Conservation (phyloP, 2,329 filamentous ascomycete genomes). For the Scolecobasidium constrictum region DNA sequence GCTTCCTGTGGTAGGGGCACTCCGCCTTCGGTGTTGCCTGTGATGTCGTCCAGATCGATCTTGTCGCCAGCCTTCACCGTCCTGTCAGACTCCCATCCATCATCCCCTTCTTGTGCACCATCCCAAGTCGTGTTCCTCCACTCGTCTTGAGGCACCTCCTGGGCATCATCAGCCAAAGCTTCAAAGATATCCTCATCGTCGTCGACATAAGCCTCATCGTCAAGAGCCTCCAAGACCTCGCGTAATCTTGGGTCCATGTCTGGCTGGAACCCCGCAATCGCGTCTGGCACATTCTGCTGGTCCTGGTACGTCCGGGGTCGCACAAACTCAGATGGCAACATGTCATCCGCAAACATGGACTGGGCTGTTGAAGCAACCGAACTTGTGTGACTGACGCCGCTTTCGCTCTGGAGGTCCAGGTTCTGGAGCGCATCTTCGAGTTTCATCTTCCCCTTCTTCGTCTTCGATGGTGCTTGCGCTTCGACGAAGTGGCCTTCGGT, state of each 20-base stretch:
- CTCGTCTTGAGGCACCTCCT: slow-evolving; percentile 67
- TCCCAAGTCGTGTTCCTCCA: slow-evolving; percentile 52
- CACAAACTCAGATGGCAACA: slow-evolving; percentile 70
- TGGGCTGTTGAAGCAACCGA: slow-evolving; percentile 28
- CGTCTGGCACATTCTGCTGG: slow-evolving; percentile 86
- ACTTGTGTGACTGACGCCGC: slow-evolving; percentile 28
- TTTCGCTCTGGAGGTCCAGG: slow-evolving; percentile 35
- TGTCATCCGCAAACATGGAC: slow-evolving; percentile 56
- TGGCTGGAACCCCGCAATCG: slow-evolving; percentile 85
- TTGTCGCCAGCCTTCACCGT: slow-evolving; percentile 60
- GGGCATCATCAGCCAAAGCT: slow-evolving; percentile 55
- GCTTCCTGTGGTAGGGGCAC: slow-evolving; percentile 17
- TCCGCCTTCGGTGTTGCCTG: slow-evolving; percentile 21
- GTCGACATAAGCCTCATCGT: slow-evolving; percentile 91
- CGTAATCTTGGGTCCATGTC: slow-evolving; percentile 93
- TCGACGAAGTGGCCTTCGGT: slow-evolving; percentile 78
- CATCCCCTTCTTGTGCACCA: slow-evolving; percentile 49
- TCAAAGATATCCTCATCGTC: slow-evolving; percentile 75
- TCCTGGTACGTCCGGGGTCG: slow-evolving; percentile 57
- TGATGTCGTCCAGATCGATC: slow-evolving; percentile 31
- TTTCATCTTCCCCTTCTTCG: slow-evolving; percentile 53
- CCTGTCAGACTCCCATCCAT: slow-evolving; percentile 90
- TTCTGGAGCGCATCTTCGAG: slow-evolving; percentile 73
- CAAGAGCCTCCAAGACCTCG: slow-evolving; percentile 84
- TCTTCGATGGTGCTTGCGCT: slow-evolving; percentile 45